These are phyloP conservation scores for Cephalotrichum gorgonifer DNA, from an alignment of 2,329 filamentous ascomycete genomes.

Conservation along the genomic window DNA sequence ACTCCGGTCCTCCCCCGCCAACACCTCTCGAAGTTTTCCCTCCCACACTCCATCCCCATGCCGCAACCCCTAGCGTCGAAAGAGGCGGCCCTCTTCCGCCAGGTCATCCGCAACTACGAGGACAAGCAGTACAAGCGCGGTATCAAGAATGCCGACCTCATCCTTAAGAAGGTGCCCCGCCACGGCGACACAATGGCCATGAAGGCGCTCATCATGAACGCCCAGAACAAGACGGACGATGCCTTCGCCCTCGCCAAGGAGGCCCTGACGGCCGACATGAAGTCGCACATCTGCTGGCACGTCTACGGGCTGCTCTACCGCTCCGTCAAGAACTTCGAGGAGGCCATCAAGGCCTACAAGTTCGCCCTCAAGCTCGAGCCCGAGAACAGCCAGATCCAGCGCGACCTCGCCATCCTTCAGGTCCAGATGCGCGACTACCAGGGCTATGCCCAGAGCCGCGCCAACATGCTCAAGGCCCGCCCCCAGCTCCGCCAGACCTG, in stretches of 20 bases:
- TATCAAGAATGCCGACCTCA: slow-evolving; percentile 91
- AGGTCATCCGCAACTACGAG: slow-evolving; percentile 92
- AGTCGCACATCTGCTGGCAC: slow-evolving; percentile 98
- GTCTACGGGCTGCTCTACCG: slow-evolving; percentile 93
- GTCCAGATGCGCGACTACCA: slow-evolving; percentile 93
- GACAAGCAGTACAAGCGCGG: slow-evolving; percentile 95
- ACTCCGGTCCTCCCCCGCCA: not conserved
- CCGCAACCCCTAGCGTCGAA: slow-evolving; percentile 70
- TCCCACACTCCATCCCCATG: slow-evolving; percentile 36
- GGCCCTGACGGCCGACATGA: slow-evolving; percentile 92
- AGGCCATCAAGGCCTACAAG: slow-evolving; percentile 98
- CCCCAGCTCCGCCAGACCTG: slow-evolving; percentile 83
- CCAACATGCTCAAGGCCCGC: slow-evolving; percentile 75
- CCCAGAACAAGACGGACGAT: slow-evolving; percentile 83
- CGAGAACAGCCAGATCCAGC: slow-evolving; percentile 87
- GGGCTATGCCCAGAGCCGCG: slow-evolving; percentile 84
- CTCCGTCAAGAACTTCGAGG: slow-evolving; percentile 93
- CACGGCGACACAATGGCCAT: slow-evolving; percentile 98
- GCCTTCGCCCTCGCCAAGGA: slow-evolving; percentile 89
- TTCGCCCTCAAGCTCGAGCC: slow-evolving; percentile 88
- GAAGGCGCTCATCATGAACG: slow-evolving; percentile 95
- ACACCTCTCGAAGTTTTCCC: not conserved
- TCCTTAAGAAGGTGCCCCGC: slow-evolving; percentile 85
- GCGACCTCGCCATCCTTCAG: slow-evolving; percentile 86
- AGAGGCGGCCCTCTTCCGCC: slow-evolving; percentile 87